Base-by-base conservation (phyloP, 202 grass and related monocot species). In the Digitaria exilis region DNA sequence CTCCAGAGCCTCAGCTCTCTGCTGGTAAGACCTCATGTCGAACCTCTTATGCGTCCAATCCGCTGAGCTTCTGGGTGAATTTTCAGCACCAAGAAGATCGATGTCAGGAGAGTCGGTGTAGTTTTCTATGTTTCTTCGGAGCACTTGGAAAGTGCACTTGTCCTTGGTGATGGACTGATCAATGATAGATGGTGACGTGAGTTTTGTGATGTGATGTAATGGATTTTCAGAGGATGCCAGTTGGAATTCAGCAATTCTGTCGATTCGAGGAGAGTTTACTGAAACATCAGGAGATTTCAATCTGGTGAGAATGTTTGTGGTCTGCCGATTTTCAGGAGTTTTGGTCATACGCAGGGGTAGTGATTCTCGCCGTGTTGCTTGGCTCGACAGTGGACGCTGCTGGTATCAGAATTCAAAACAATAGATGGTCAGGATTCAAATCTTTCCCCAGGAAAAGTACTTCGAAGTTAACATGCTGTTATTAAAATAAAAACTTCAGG, bases 91-190 rank as follows among this genome's bases (percentile, higher is more conserved):
- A 57, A 80, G 84, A 48, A 82, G 81, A 55, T 85, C 75, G 4
- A 64, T 59, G 66, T 85, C 73, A 77, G 80, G 82, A 66, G 35
- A 58, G 57, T 39, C 48, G 26, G 12, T 49, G 18, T 71, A 35
- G 50, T 85, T 82, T 42, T 65, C 76, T 12, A 26, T 71, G 10
- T 65, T 63, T 4, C 81, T 87, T 21, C 83, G 83, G 34, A 89
- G 80, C 84, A 91, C 92, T 76, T 98, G 95, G 57, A 93, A 84
- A 72, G 90, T 98, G 84, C 90, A 98, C 74, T 94, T 93, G 84
- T 95, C 95, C 80, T 98, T 98, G 75, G 95, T 98, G 68, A 98
- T 98, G 7, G 92, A 98, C 49, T 76, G 79, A 46, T 94, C 79
- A 0, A 69, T 67, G 29, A 72, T 56, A 45, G 86, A 82, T 63